Conservation (phyloP, 2,329 filamentous ascomycete genomes). For the Shiraia sp. region DNA sequence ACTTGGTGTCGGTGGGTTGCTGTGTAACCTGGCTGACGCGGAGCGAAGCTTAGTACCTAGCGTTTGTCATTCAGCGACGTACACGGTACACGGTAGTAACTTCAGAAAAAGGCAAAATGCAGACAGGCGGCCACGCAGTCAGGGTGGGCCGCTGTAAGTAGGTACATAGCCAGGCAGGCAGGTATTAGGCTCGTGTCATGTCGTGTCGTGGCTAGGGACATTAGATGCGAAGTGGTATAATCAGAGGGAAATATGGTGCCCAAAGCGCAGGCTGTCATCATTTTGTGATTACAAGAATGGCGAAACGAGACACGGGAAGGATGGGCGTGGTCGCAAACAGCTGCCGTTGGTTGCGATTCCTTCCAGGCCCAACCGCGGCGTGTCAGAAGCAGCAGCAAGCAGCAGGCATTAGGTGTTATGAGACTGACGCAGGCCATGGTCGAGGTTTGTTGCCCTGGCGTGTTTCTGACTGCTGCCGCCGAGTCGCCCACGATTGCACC, state of each 20-base stretch:
- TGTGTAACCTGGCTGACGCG: not conserved
- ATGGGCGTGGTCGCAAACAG: constrained; percentile 11
- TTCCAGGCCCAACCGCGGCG: not conserved
- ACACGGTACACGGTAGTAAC: constrained; percentile 16
- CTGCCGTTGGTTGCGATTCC: constrained; percentile 11
- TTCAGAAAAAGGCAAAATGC: constrained; percentile 15
- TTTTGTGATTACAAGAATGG: constrained; percentile 17
- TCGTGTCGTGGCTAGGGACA: not conserved
- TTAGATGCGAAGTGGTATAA: too few species aligned
- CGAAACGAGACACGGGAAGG: constrained; percentile 4
- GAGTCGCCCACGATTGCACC: constrained; percentile 3
- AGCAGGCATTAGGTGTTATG: too few species aligned
- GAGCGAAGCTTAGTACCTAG: not conserved
- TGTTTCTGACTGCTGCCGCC: constrained; percentile 13
- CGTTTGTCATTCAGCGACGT: not conserved
- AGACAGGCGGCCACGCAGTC: constrained; percentile 13
- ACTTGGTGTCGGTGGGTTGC: not conserved
- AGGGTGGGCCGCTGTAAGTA: too few species aligned
- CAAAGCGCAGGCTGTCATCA: constrained; percentile 16
- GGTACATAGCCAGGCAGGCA: too few species aligned
- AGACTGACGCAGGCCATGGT: not conserved
- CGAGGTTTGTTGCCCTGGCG: constrained; percentile 3
- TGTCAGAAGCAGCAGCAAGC: too few species aligned
- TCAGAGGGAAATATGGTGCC: too few species aligned
- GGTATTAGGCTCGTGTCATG: too few species aligned